These are phyloP conservation scores for Podaxis sp. DNA, from an alignment of 768 basidiomycete species.

Conservation along the genomic window DNA sequence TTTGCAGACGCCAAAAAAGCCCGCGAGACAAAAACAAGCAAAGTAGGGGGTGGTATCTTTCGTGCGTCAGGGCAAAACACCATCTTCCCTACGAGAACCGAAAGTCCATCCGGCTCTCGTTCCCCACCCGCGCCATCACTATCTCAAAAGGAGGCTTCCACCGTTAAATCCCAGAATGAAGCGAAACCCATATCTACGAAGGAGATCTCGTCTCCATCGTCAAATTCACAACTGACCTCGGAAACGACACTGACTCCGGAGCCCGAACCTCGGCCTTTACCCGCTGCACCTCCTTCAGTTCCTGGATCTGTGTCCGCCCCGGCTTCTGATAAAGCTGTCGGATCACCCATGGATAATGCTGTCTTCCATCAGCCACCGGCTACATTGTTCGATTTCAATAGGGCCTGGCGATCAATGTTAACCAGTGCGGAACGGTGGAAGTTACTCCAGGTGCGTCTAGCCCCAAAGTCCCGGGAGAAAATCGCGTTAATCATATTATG, in stretches of 20 bases:
- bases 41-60: slow-evolving; percentile 74
- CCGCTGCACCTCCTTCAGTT: not conserved
- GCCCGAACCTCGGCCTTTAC: not conserved
- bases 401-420: slow-evolving; percentile 49
- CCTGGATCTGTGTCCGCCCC: not conserved
- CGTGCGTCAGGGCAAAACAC: slow-evolving; percentile 60
- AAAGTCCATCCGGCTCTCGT: not conserved
- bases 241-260: too few species aligned
- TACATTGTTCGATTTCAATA: slow-evolving; percentile 64
- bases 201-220: not conserved
- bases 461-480: not conserved
- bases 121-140: not conserved
- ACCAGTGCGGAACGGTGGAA: slow-evolving; percentile 51
- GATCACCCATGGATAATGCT: not conserved
- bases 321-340: not conserved
- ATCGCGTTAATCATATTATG: not conserved
- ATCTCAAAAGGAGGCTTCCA: not conserved
- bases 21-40: slow-evolving; percentile 46
- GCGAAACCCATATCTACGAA: not conserved
- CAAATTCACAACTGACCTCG: not conserved
- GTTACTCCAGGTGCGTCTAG: slow-evolving; percentile 49
- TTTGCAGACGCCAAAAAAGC: slow-evolving; percentile 62
- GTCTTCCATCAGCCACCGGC: slow-evolving; percentile 29
- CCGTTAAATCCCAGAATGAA: not conserved
- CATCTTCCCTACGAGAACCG: slow-evolving; percentile 43